Evolutionary conservation across 441 rosid genomes (phyloP).

Genomic region (Manihot esculenta): DNA sequence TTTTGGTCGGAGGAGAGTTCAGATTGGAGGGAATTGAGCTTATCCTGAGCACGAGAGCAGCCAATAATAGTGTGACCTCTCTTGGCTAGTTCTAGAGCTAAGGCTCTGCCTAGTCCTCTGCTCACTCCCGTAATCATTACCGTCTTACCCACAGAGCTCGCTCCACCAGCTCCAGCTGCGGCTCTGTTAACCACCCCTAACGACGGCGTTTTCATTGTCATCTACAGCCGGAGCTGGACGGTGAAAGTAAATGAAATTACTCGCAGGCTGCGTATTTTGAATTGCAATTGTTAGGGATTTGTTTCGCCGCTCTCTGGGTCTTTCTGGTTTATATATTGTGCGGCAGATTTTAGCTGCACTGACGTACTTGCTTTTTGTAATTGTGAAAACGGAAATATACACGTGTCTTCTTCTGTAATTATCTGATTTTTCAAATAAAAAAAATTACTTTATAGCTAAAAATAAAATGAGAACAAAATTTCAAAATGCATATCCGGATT

Average conservation of each 20-base stretch:
- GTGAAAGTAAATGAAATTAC: background rate
- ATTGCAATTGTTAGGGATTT: no score
- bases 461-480: no score
- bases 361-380: no score
- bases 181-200: slow-evolving; percentile 18
- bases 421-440: no score
- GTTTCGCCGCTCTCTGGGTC: no score
- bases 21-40: slow-evolving; percentile 63
- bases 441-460: no score
- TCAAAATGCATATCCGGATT: no score
- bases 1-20: slow-evolving; percentile 47
- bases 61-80: slow-evolving; percentile 85
- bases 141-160: slow-evolving; percentile 32
- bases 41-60: slow-evolving; percentile 80
- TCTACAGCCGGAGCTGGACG: background rate
- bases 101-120: slow-evolving; percentile 85
- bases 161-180: slow-evolving; percentile 26
- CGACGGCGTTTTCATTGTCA: slow-evolving; percentile 36
- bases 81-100: slow-evolving; percentile 75
- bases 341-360: no score
- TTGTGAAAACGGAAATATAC: no score
- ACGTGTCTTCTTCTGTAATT: no score
- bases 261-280: no score
- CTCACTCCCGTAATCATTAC: slow-evolving; percentile 84
- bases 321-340: no score